Evolutionary conservation across 345 rosid species (phyloP).

Genomic region (Sonneratia caseolaris): DNA sequence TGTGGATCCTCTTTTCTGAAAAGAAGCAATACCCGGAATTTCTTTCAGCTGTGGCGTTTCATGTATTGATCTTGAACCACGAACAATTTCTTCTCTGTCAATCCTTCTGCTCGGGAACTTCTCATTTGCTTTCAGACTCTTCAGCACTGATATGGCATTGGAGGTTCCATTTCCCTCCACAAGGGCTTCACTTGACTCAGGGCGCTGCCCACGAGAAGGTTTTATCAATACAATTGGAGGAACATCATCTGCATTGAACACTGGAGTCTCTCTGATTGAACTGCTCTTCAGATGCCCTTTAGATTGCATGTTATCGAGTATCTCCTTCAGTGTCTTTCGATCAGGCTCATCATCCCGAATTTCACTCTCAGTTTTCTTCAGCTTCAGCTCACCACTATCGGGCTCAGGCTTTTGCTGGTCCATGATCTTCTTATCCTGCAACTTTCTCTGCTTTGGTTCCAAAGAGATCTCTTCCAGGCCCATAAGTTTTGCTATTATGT

Average conservation of each 20-base stretch:
- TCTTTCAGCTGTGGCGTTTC: neutral
- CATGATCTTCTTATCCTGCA: slow-evolving; percentile 15
- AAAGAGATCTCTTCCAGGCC: slow-evolving; percentile 63
- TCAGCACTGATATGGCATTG: neutral
- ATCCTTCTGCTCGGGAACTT: neutral
- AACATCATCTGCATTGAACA: slow-evolving; percentile 5
- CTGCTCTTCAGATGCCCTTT: slow-evolving; percentile 31
- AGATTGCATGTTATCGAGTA: slow-evolving; percentile 36
- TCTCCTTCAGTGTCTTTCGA: slow-evolving; percentile 32
- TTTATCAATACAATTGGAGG: slow-evolving; percentile 60
- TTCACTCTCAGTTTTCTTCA: slow-evolving; percentile 24
- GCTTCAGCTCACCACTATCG: slow-evolving; percentile 25
- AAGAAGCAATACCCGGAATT: neutral
- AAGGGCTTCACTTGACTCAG: neutral
- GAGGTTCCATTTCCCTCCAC: neutral
- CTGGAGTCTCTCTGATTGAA: slow-evolving; percentile 15
- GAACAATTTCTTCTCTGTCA: neutral
- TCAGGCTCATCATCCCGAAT: slow-evolving; percentile 15
- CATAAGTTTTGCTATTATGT: slow-evolving; percentile 86
- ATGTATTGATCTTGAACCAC: neutral
- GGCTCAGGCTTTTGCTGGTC: slow-evolving; percentile 17
- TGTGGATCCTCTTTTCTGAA: neutral
- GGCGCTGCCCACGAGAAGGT: slow-evolving; percentile 19
- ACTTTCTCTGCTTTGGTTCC: slow-evolving; percentile 21
- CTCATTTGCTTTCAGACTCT: neutral